Evolutionary conservation across 2,329 filamentous ascomycete species (phyloP), one percentile per base, ranked within the genome.

Genomic region (Exophiala sp.): DNA sequence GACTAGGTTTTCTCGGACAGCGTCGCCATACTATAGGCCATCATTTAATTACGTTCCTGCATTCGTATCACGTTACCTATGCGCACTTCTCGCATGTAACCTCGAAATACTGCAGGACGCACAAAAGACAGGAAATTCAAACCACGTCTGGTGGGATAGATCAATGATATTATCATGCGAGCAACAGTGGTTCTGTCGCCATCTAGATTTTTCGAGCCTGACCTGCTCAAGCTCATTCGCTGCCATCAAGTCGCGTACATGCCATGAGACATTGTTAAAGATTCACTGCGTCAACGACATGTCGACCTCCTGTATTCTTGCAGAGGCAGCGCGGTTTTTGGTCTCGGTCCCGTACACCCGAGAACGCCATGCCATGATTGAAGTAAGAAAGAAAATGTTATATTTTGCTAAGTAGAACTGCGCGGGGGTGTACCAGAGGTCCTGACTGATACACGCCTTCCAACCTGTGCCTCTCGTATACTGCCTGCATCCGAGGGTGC

Each of bases 381-480:
- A 14, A 44, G 8, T 2, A 43, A 43, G n/a, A 24, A 41, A 40
- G 20, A 21, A 14, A 40, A 36, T 33, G 35, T 34, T 39, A 21
- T 41, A n/a, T 43, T 43, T 10, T 43, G 41, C 41, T 43, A 43
- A 24, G 20, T 43, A n/a, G 20, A 10, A 24, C 21, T 43, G 21
- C 41, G 21, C 10, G 41, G 41, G 14, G 41, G 20, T 9, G 41
- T 29, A 29, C 41, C 41, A 9, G 41, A 43, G 6, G n/a, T 24
- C 47, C 55, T 50, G 20, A 58, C 60, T 6, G 61, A 63, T 18
- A 60, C 56, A 35, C 59, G 58, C 39, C 61, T 50, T 14, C 59
- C 61, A 21, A 63, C 38, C 18, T 57, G 47, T 8, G 61, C 61
- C 49, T 63, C 46, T 36, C 54, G 41, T 46, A 63, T 60, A 36